Conservation (phyloP, 257 asterid species). For the Solanum arcanum region DNA sequence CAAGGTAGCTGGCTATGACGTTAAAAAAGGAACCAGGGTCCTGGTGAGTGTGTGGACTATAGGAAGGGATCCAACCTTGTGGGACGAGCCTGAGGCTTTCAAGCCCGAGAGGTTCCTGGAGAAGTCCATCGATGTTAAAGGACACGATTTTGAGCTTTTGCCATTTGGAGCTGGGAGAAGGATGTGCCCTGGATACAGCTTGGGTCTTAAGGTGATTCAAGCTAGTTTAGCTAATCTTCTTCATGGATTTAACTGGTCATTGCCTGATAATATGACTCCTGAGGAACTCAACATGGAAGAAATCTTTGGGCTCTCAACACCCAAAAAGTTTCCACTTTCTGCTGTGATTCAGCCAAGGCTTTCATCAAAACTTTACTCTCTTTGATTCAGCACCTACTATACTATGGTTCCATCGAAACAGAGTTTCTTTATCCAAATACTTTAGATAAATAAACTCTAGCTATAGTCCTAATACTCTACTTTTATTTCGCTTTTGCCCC, state of each 20-base stretch:
- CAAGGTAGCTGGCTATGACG: constrained; percentile 33
- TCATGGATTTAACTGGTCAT: constrained; percentile 32
- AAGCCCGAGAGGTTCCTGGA: constrained; percentile 25
- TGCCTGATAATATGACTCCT: constrained; percentile 10
- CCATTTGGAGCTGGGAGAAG: constrained; percentile 44
- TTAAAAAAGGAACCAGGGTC: constrained; percentile 19
- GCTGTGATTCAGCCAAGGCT: constrained; percentile 30
- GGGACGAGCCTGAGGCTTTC: constrained; percentile 34
- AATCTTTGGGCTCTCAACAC: constrained; percentile 27
- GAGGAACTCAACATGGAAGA: constrained; percentile 33
- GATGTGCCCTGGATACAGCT: constrained; percentile 35
- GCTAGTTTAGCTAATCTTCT: constrained; percentile 27
- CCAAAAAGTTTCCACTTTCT: constrained; percentile 23
- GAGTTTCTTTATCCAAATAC: too few species aligned
- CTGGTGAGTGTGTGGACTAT: constrained; percentile 26
- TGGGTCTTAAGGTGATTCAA: constrained; percentile 34
- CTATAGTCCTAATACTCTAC: too few species aligned
- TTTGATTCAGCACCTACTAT: background rate
- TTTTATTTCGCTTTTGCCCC: too few species aligned
- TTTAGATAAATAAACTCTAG: too few species aligned
- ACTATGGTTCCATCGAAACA: background rate
- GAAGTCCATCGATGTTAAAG: constrained; percentile 24
- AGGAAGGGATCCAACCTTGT: constrained; percentile 23
- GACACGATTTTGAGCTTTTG: constrained; percentile 21
- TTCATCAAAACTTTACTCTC: constrained; percentile 15